Percentiles rank a stretch among this genome's conserved stretches.
Conservation (phyloP, 1,284 basidiomycete species). For the Ustilago vetiveriae region DNA sequence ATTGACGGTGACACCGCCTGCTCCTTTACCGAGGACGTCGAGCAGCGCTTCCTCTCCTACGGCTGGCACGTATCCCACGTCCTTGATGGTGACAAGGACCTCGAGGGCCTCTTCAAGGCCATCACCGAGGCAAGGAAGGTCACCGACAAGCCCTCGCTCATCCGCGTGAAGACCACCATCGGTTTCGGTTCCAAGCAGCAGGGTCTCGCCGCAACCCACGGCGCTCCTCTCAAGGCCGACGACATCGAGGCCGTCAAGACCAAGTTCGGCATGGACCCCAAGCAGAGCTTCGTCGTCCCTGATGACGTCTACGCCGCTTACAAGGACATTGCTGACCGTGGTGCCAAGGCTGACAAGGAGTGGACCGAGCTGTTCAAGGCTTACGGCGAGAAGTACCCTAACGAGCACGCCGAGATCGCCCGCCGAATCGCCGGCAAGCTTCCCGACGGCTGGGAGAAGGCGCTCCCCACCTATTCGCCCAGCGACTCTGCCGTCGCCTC, state of each 20-base stretch:
- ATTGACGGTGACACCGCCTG: conserved; percentile 92
- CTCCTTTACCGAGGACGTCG: conserved; percentile 93
- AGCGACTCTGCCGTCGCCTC: conserved; percentile 85
- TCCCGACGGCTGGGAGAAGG: conserved; percentile 85
- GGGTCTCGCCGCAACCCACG: conserved; percentile 92
- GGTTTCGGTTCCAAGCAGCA: conserved; percentile 91
- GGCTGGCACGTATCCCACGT: conserved; percentile 92
- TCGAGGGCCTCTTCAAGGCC: conserved; percentile 80
- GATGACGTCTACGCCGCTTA: conserved; percentile 79
- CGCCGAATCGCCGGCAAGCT: conserved; percentile 86
- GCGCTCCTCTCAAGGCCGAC: conserved; percentile 88
- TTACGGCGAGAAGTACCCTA: conserved; percentile 82
- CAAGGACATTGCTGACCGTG: conserved; percentile 75
- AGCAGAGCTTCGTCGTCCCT: conserved; percentile 82
- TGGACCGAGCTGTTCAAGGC: conserved; percentile 80
- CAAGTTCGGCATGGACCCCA: conserved; percentile 84
- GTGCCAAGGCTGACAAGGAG: conserved; percentile 77
- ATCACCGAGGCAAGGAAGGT: conserved; percentile 80
- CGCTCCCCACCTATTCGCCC: conserved; percentile 82
- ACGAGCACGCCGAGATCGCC: conserved; percentile 83
- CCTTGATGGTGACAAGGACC: conserved; percentile 84
- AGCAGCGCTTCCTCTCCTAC: conserved; percentile 85
- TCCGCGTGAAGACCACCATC: conserved; percentile 87
- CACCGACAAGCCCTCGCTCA: conserved; percentile 84
- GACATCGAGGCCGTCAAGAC: conserved; percentile 85